Evolutionary conservation across 1,284 basidiomycete genomes (phyloP).

Genomic region (Ustilago bromivora): DNA sequence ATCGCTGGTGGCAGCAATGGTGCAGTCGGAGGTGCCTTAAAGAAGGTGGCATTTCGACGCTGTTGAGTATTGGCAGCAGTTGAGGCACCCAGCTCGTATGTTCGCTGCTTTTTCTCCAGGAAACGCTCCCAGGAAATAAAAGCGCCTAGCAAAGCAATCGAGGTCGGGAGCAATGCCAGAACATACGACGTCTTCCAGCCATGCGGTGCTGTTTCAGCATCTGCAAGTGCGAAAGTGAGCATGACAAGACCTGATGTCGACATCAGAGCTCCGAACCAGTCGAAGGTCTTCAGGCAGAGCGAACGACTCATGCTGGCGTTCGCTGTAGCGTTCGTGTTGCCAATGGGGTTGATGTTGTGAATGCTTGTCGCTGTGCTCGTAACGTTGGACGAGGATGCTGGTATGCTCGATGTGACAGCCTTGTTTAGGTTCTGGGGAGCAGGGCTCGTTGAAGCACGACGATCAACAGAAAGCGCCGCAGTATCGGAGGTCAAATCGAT

Average conservation of each 20-base stretch:
- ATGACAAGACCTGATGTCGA: constrained; percentile 81
- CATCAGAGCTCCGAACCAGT: constrained; percentile 84
- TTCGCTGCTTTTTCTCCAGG: constrained; percentile 70
- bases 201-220: constrained; percentile 78
- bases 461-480: constrained; percentile 5
- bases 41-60: constrained; percentile 72
- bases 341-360: neutral
- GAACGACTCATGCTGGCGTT: constrained; percentile 17
- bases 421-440: constrained; percentile 11
- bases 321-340: neutral
- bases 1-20: constrained; percentile 61
- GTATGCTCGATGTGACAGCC: constrained; percentile 8
- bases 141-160: constrained; percentile 74
- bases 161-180: constrained; percentile 75
- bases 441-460: constrained; percentile 2
- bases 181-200: constrained; percentile 78
- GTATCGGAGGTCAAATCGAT: constrained; percentile 16
- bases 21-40: constrained; percentile 38
- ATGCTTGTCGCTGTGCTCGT: neutral
- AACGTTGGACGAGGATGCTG: constrained; percentile 9
- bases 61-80: constrained; percentile 8
- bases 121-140: constrained; percentile 81
- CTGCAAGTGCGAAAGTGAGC: constrained; percentile 82
- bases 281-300: constrained; percentile 71
- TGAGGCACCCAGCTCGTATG: constrained; percentile 36